phyloP scores from a whole-genome alignment of 2,329 filamentous ascomycete species.

The Tolypocladium cylindrosporum region DNA sequence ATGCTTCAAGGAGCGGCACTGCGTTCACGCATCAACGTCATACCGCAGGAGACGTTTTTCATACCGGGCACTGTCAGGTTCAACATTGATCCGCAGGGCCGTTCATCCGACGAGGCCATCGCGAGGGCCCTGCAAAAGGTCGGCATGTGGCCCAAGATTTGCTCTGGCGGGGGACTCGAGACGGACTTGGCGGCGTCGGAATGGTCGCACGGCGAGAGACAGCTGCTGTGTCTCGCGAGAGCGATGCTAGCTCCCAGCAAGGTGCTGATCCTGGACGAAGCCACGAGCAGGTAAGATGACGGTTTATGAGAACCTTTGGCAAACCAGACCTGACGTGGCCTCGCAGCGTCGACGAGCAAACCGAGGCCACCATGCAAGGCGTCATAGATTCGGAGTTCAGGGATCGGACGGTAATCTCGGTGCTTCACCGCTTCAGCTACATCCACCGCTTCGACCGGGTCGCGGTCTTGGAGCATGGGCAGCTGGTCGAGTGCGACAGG shows the following conservation, averaged over 20 bases:
- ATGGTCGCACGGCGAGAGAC: slow-evolving; percentile 31
- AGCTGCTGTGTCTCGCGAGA: slow-evolving; percentile 29
- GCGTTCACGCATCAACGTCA: slow-evolving; percentile 24
- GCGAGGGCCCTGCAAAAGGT: slow-evolving; percentile 32
- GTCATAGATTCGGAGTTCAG: slow-evolving; percentile 21
- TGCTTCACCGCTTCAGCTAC: slow-evolving; percentile 26
- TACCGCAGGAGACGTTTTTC: slow-evolving; percentile 42
- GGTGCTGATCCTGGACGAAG: slow-evolving; percentile 29
- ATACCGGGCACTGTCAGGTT: slow-evolving; percentile 35
- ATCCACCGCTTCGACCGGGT: slow-evolving; percentile 27
- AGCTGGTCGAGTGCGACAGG: slow-evolving; percentile 4
- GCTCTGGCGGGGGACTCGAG: slow-evolving; percentile 27
- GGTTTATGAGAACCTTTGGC: too few relatives aligned
- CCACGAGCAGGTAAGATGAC: slow-evolving; percentile 19
- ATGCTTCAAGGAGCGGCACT: slow-evolving; percentile 11
- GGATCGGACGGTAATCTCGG: slow-evolving; percentile 39
- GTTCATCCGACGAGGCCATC: slow-evolving; percentile 28
- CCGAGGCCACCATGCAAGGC: slow-evolving; percentile 20
- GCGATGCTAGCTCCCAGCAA: slow-evolving; percentile 23
- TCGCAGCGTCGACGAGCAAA: slow-evolving; percentile 20
- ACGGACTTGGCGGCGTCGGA: slow-evolving; percentile 16
- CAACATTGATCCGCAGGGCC: slow-evolving; percentile 35
- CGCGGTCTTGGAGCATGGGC: slow-evolving; percentile 44
- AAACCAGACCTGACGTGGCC: neutral
- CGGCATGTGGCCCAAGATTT: slow-evolving; percentile 29